Evolutionary conservation across 768 basidiomycete species (phyloP).

Genomic region (Pulveroboletus sp.): DNA sequence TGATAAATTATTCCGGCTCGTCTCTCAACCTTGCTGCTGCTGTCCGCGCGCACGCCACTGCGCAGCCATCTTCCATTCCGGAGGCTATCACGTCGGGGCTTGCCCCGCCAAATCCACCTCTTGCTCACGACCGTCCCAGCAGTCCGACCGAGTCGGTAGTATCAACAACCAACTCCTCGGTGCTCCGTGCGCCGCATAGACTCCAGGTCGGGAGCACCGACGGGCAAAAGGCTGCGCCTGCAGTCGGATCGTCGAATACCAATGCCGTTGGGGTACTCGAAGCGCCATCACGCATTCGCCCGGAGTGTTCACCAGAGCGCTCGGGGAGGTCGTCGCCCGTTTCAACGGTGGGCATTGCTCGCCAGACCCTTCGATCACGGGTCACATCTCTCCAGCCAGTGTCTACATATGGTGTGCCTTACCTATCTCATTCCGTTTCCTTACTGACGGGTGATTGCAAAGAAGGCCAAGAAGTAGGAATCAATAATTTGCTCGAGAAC

Average conservation of each 20-base stretch:
- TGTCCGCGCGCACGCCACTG: slow-evolving; percentile 35
- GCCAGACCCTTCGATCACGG: slow-evolving; percentile 44
- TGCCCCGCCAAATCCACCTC: slow-evolving; percentile 17
- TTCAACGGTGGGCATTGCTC: slow-evolving; percentile 53
- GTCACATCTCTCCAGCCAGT: slow-evolving; percentile 54
- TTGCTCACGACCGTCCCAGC: slow-evolving; percentile 48
- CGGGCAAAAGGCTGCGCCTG: slow-evolving; percentile 83
- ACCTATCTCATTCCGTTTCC: background rate
- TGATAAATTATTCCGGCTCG: slow-evolving; percentile 66
- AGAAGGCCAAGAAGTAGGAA: slow-evolving; percentile 90
- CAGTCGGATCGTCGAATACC: slow-evolving; percentile 78
- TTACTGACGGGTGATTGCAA: slow-evolving; percentile 4
- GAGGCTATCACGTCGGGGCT: slow-evolving; percentile 12
- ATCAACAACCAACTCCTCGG: slow-evolving; percentile 64
- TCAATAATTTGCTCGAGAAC: slow-evolving; percentile 84
- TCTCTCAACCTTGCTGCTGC: slow-evolving; percentile 48
- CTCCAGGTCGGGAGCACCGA: slow-evolving; percentile 70
- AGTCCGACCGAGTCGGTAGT: slow-evolving; percentile 83
- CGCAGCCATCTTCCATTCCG: slow-evolving; percentile 13
- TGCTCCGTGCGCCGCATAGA: slow-evolving; percentile 52
- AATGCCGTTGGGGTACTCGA: slow-evolving; percentile 83
- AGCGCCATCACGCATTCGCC: slow-evolving; percentile 60
- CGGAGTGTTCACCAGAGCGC: slow-evolving; percentile 61
- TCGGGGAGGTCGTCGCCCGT: slow-evolving; percentile 79
- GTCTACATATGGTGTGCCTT: slow-evolving; percentile 61